phyloP scores from a whole-genome alignment of 139 green algal genomes.

The Micractinium sp. region DNA sequence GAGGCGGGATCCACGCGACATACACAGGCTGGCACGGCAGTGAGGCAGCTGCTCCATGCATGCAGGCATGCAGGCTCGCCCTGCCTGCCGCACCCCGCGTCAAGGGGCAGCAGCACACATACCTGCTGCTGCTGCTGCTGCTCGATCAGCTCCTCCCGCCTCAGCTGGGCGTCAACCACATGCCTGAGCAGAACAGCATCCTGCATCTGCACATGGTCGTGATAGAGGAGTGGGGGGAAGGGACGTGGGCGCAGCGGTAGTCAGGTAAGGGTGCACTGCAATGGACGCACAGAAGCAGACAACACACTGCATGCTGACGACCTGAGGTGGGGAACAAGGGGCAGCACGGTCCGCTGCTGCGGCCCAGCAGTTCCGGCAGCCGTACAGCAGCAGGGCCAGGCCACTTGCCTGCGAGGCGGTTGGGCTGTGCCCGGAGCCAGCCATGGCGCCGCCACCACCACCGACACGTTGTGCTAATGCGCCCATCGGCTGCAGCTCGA shows the following conservation, averaged over 20 bases:
- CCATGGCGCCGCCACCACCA: not conserved
- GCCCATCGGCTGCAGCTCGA: not conserved
- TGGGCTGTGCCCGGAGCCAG: not conserved
- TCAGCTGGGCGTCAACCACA: not conserved
- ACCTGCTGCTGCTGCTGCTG: slow-evolving; percentile 1
- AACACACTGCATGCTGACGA: not conserved
- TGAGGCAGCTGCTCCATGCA: not conserved
- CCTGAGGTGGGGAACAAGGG: too few relatives aligned
- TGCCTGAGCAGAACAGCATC: not conserved
- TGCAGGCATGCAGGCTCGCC: not conserved
- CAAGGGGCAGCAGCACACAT: not conserved
- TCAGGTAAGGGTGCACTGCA: too few relatives aligned
- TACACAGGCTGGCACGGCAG: not conserved
- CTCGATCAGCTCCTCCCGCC: not conserved
- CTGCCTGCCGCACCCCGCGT: not conserved
- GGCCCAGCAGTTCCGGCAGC: too few relatives aligned
- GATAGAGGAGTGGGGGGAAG: not conserved
- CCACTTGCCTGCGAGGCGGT: not conserved
- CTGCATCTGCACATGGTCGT: not conserved
- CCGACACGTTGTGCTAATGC: not conserved
- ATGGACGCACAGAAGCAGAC: not conserved
- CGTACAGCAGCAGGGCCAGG: not conserved
- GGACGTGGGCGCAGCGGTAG: not conserved
- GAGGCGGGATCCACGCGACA: too few relatives aligned
- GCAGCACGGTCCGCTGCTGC: too few relatives aligned